Evolutionary conservation across 768 basidiomycete genomes (phyloP), one percentile per base, ranked within the genome.

Genomic region (Pilatotrama ljubarskyi): DNA sequence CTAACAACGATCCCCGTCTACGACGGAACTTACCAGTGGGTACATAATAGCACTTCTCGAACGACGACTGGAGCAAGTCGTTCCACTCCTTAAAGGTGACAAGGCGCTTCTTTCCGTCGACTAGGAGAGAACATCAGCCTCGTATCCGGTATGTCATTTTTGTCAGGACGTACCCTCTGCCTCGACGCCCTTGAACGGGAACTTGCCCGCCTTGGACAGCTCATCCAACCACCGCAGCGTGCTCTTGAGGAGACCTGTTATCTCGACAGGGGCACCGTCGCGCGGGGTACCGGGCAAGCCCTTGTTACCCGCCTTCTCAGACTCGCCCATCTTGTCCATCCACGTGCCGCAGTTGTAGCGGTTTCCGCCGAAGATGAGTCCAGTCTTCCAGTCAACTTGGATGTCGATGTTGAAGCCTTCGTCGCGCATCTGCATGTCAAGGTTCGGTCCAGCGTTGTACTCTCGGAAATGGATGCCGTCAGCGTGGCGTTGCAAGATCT

Each of bases 251-350:
- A 99, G 74, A 7, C 97, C 97, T 2, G 88, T 94, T 64, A 98
- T 98, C 75, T 99, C 97, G 38, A 99, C 80, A 0, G 97, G 95
- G 0, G 96, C 91, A 9, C 97, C 97, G 69, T 98, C 95, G 64
- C 97, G 81, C 0, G 97, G 95, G 0, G 95, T 96, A 10, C 93
- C 97, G n/a, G 97, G 97, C 29, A 90, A 74, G 26, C 97, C 97
- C 74, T 95, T 97, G 53, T 90, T 98, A 1, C 94, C 93, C 4
- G 97, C 96, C 66, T 86, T 91, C 59, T 78, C 79, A 2, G 91
- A 94, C 70, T 96, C 94, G 43, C 97, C 97, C 93, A 95, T 95
- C 82, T 96, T 96, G 77, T 96, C 94, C 94, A 94, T 94, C 94
- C 94, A 96, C 1, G 94, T 95, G 11, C 94, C 94, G 70, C 94